A percentile compares a stretch with the other conserved stretches of the same genome.
These are phyloP conservation scores for Fusarium setosum DNA, from an alignment of 2,329 filamentous ascomycete genomes.

Conservation along the genomic window DNA sequence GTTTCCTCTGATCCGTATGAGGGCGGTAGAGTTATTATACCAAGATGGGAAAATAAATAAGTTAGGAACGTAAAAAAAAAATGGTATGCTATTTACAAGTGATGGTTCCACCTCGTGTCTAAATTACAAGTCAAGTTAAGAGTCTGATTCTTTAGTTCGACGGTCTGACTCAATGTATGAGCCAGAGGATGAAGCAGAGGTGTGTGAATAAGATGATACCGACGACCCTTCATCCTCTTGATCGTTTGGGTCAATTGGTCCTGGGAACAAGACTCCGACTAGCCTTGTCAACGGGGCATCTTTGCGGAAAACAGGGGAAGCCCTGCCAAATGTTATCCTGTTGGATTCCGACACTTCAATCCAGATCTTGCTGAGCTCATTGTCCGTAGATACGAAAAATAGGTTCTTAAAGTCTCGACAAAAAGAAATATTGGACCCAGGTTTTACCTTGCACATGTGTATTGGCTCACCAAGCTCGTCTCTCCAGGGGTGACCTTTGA, in stretches of 20 bases:
- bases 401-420: not conserved
- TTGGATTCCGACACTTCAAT: not conserved
- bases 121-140: too few species aligned
- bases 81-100: too few species aligned
- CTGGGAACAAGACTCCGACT: not conserved
- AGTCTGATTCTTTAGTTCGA: too few species aligned
- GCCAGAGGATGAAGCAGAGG: too few species aligned
- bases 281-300: not conserved
- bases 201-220: not conserved
- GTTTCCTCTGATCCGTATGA: too few species aligned
- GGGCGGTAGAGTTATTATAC: too few species aligned
- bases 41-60: too few species aligned
- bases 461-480: too few species aligned
- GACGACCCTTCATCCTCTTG: not conserved
- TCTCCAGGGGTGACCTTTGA: too few species aligned
- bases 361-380: not conserved
- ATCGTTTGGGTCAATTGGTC: not conserved
- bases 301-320: not conserved
- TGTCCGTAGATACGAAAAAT: not conserved
- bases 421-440: not conserved
- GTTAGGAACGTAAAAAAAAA: too few species aligned
- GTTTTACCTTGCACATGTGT: not conserved
- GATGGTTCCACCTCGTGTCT: too few species aligned
- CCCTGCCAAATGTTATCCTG: not conserved
- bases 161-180: too few species aligned